Conservation (phyloP, 2,329 filamentous ascomycete species). For the Berkeleyomyces basicola region DNA sequence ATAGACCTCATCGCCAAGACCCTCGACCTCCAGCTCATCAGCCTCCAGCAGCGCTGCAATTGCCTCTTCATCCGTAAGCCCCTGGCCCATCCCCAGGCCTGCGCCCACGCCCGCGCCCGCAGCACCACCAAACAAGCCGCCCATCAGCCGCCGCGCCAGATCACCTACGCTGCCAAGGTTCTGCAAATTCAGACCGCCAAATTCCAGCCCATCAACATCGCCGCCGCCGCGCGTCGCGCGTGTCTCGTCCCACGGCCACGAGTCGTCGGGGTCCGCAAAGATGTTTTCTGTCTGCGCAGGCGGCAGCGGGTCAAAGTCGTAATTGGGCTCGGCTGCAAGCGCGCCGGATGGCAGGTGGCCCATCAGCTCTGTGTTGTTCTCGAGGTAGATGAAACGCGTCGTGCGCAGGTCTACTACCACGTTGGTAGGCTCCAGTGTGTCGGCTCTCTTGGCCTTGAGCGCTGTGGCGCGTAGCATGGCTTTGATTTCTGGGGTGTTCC, state of each 20-base stretch:
- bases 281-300: conserved; percentile 41
- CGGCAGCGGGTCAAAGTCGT: conserved; percentile 69
- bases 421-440: conserved; percentile 7
- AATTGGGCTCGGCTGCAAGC: conserved; percentile 47
- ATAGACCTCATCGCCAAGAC: neutral
- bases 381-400: conserved; percentile 61
- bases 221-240: neutral
- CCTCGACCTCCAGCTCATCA: neutral
- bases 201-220: neutral
- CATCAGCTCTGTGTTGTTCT: conserved; percentile 56
- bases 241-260: conserved; percentile 26
- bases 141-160: conserved; percentile 12
- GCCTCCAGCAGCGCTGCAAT: neutral
- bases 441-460: conserved; percentile 18
- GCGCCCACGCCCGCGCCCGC: neutral
- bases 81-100: neutral
- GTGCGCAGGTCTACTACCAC: conserved; percentile 27
- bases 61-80: neutral
- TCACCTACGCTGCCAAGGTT: conserved; percentile 7
- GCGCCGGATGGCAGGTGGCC: conserved; percentile 49
- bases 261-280: conserved; percentile 28
- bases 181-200: conserved; percentile 11
- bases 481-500: conserved; percentile 62
- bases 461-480: conserved; percentile 54
- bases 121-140: conserved; percentile 6